phyloP scores from a whole-genome alignment of 179 eudicot genomes.

The Silene vulgaris region DNA sequence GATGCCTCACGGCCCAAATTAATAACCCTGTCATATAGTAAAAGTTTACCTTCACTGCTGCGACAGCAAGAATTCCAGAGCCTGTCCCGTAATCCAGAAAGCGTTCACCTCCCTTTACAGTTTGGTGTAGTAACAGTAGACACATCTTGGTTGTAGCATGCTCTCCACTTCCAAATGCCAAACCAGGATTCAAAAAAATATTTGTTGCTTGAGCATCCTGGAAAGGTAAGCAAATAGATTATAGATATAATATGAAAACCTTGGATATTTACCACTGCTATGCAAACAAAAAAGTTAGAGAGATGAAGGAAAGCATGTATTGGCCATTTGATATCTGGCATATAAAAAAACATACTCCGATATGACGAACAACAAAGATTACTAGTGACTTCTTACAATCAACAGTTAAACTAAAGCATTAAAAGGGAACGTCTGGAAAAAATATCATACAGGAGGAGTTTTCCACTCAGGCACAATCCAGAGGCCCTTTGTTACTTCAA shows the following conservation, averaged over 20 bases:
- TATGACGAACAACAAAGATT: not conserved
- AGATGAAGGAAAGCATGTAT: not conserved
- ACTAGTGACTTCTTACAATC: not conserved
- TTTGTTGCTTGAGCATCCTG: slow-evolving; percentile 75
- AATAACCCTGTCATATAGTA: not conserved
- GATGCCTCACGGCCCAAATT: not conserved
- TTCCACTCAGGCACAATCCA: slow-evolving; percentile 97
- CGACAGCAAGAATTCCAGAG: slow-evolving; percentile 89
- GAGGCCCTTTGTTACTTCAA: slow-evolving; percentile 71
- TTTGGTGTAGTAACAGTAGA: slow-evolving; percentile 52
- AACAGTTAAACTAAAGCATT: not conserved
- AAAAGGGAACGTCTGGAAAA: slow-evolving; percentile 8
- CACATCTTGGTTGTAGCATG: slow-evolving; percentile 94
- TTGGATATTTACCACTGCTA: not conserved
- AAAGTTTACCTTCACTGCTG: slow-evolving; percentile 72
- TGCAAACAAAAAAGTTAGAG: not conserved
- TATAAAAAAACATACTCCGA: not conserved
- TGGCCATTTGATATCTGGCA: not conserved
- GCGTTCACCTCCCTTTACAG: slow-evolving; percentile 70
- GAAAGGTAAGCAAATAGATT: slow-evolving; percentile 17
- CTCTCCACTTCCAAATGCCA: slow-evolving; percentile 97
- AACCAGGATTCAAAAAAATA: slow-evolving; percentile 74
- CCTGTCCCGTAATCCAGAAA: slow-evolving; percentile 94
- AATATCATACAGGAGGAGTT: slow-evolving; percentile 62
- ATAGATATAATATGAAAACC: slow-evolving; percentile 1